Conservation (phyloP, 768 basidiomycete species). For the Postia placenta region DNA sequence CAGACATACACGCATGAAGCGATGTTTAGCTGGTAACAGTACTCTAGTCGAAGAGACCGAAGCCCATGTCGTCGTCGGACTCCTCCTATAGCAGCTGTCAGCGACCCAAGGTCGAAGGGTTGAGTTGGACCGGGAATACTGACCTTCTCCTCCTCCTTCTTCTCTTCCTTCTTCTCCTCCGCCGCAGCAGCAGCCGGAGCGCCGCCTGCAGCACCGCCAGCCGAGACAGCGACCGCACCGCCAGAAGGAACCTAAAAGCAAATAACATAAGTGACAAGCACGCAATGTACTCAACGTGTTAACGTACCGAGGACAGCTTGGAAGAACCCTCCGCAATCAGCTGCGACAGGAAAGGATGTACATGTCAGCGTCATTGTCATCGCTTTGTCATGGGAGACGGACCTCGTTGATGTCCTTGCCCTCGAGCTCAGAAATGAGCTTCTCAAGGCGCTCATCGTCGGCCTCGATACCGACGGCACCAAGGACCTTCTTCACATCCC, state of each 20-base stretch:
- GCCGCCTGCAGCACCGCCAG: slow-evolving; percentile 46
- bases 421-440: slow-evolving; percentile 82
- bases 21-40: slow-evolving; percentile 3
- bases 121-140: neutral
- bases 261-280: slow-evolving; percentile 4
- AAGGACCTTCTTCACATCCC: slow-evolving; percentile 86
- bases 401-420: slow-evolving; percentile 87
- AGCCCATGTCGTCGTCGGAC: slow-evolving; percentile 98
- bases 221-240: slow-evolving; percentile 63
- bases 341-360: too few relatives aligned
- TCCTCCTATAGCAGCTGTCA: slow-evolving; percentile 54
- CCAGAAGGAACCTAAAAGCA: slow-evolving; percentile 73
- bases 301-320: slow-evolving; percentile 82
- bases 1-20: slow-evolving; percentile 1
- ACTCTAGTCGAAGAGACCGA: slow-evolving; percentile 92
- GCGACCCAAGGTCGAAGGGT: neutral
- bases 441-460: slow-evolving; percentile 74
- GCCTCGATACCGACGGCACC: slow-evolving; percentile 81
- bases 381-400: slow-evolving; percentile 18
- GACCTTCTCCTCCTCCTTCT: slow-evolving; percentile 79
- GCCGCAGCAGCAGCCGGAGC: slow-evolving; percentile 58
- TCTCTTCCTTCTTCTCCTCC: slow-evolving; percentile 80
- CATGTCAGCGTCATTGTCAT: neutral
- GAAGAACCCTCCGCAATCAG: slow-evolving; percentile 88
- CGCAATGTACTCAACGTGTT: neutral